Conservation (phyloP, 2,329 filamentous ascomycete species). For the Phoma herbarum region DNA sequence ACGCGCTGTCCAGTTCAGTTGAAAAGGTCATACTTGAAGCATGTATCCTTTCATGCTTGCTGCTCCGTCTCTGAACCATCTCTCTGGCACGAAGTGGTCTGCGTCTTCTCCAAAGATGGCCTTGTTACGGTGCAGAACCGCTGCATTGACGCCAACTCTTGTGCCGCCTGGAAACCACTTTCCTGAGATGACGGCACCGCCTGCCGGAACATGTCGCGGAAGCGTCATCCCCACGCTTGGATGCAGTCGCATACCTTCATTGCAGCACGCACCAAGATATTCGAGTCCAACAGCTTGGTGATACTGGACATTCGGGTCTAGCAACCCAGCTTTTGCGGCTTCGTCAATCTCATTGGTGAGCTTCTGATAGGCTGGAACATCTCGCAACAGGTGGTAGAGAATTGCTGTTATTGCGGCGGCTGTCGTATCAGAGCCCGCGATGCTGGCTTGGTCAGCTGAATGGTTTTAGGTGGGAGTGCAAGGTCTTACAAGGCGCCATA, state of each 20-base stretch:
- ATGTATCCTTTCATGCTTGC: no score
- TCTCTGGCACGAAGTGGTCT: background rate
- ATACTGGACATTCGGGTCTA: background rate
- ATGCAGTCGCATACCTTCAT: constrained; percentile 55
- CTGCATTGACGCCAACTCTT: constrained; percentile 54
- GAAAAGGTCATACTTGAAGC: no score
- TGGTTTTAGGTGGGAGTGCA: background rate
- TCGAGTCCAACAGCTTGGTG: constrained; percentile 36
- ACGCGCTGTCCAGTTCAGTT: no score
- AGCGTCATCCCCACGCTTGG: no score
- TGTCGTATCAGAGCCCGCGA: background rate
- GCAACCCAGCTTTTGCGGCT: constrained; percentile 1
- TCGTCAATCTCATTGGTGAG: constrained; percentile 30
- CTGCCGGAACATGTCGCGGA: no score
- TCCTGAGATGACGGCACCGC: no score
- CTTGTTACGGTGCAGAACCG: background rate
- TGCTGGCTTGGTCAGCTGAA: background rate
- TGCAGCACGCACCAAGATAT: constrained; percentile 56
- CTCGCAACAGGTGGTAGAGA: constrained; percentile 52
- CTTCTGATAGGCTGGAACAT: constrained; percentile 29
- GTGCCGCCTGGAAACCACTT: no score
- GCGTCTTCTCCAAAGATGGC: background rate
- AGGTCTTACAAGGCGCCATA: background rate
- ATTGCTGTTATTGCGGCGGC: constrained; percentile 20
- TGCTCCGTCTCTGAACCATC: background rate